Evolutionary conservation across 768 basidiomycete species (phyloP), one percentile per base, ranked within the genome.

Genomic region (Dioszegia hungarica): DNA sequence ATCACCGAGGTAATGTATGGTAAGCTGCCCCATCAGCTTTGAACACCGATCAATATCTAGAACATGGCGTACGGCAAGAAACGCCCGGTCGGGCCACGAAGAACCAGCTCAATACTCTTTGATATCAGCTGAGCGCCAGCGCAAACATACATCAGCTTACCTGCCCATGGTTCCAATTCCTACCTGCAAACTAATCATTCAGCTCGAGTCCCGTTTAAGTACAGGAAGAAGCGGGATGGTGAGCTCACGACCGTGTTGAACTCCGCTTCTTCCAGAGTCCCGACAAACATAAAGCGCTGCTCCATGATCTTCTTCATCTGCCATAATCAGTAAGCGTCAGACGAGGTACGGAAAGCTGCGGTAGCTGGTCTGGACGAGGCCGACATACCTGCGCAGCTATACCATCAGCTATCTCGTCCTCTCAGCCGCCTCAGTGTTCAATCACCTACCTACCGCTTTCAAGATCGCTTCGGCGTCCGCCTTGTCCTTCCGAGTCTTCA

Each of bases 151-250:
- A 28, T 0, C 2, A 28, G 24, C 55, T 58, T n/a, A 68, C 69
- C 43, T 73, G 69, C 11, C 74, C 74, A 60, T 73, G 70, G 58
- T 75, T 75, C 74, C 72, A 73, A 43, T 75, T 75, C 46, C 74
- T 41, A 0, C 74, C 74, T 5, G 74, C 72, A 52, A 72, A 73
- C 71, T 73, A 9, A 3, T 19, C 31, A 22, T 41, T 25, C 54
- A 19, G 12, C 3, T 8, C 15, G 10, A 33, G 29, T n/a, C n/a
- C n/a, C n/a, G n/a, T n/a, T n/a, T n/a, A n/a, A n/a, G n/a, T n/a
- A n/a, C n/a, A n/a, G n/a, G n/a, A n/a, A n/a, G n/a, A n/a, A n/a
- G n/a, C n/a, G 48, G 43, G 19, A 11, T 27, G 40, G 8, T 22
- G 20, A 22, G 33, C 70, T 47, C 28, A 69, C 70, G 11, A 73